phyloP scores from a whole-genome alignment of 805 yeast species.

The Candida easanensis region DNA sequence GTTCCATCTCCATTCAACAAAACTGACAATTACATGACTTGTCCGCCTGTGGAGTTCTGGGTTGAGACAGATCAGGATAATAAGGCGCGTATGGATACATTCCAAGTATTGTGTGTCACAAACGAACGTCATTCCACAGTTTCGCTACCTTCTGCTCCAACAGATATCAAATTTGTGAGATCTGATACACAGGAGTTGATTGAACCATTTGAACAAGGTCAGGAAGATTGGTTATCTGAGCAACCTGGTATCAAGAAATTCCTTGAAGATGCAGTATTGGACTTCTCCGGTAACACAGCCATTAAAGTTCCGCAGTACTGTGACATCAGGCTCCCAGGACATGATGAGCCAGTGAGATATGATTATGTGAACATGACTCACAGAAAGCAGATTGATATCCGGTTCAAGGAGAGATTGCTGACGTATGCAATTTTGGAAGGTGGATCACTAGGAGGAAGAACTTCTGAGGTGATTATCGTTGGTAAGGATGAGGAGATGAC shows the following conservation, averaged over 20 bases:
- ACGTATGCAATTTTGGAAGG: slow-evolving; percentile 51
- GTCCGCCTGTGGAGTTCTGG: slow-evolving; percentile 60
- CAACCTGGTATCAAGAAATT: slow-evolving; percentile 46
- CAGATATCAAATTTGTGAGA: slow-evolving; percentile 43
- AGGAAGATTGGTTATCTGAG: slow-evolving; percentile 22
- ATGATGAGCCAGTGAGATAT: slow-evolving; percentile 40
- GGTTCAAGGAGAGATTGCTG: slow-evolving; percentile 33
- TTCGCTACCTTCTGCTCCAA: slow-evolving; percentile 37
- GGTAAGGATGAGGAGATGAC: slow-evolving; percentile 28
- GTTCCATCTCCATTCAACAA: slow-evolving; percentile 41
- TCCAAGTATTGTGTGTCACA: slow-evolving; percentile 43
- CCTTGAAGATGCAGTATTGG: slow-evolving; percentile 35
- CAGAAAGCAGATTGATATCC: slow-evolving; percentile 43
- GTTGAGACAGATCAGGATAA: slow-evolving; percentile 38
- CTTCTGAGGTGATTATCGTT: slow-evolving; percentile 46
- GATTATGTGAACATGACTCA: slow-evolving; percentile 41
- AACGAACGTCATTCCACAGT: slow-evolving; percentile 42
- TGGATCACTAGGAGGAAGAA: slow-evolving; percentile 56
- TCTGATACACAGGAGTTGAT: slow-evolving; percentile 17
- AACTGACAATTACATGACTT: slow-evolving; percentile 28
- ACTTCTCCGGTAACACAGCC: slow-evolving; percentile 37
- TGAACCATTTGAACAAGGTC: slow-evolving; percentile 13
- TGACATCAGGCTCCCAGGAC: slow-evolving; percentile 34
- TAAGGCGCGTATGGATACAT: slow-evolving; percentile 31
- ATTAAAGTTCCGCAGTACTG: slow-evolving; percentile 39